Conservation (phyloP, 352 stramenopile species). For the Thalassiosira livingstoniorum region DNA sequence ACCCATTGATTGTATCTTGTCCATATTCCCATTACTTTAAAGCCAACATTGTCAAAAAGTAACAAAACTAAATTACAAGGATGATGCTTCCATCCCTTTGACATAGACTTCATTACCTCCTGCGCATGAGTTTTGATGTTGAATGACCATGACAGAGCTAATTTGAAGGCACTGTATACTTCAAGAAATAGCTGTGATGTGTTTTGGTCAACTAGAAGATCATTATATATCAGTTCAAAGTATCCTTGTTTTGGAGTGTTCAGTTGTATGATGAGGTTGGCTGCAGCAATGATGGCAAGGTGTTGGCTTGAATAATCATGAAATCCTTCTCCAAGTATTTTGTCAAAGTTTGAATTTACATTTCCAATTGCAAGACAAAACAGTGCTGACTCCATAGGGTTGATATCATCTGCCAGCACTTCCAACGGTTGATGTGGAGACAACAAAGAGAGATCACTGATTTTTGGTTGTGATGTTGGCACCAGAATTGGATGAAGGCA, state of each 20-base stretch:
- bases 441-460: background rate
- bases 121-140: conserved; percentile 23
- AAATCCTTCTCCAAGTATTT: conserved; percentile 8
- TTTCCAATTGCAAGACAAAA: conserved; percentile 14
- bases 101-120: background rate
- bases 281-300: conserved; percentile 19
- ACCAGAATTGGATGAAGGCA: background rate
- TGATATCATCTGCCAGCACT: background rate
- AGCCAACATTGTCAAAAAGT: conserved; percentile 33
- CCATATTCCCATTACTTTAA: conserved; percentile 9
- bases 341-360: background rate
- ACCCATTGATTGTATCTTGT: conserved; percentile 14
- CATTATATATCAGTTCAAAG: conserved; percentile 28
- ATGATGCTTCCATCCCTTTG: background rate
- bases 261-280: conserved; percentile 15
- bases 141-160: conserved; percentile 2
- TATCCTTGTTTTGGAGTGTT: conserved; percentile 4
- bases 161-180: conserved; percentile 17
- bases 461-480: background rate
- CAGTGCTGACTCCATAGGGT: background rate
- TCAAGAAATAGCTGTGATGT: conserved; percentile 4
- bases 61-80: conserved; percentile 17
- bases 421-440: background rate
- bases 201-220: conserved; percentile 12
- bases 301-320: conserved; percentile 26